Conservation (phyloP, 208 protist genomes). For the Acanthamoeba triangularis region DNA sequence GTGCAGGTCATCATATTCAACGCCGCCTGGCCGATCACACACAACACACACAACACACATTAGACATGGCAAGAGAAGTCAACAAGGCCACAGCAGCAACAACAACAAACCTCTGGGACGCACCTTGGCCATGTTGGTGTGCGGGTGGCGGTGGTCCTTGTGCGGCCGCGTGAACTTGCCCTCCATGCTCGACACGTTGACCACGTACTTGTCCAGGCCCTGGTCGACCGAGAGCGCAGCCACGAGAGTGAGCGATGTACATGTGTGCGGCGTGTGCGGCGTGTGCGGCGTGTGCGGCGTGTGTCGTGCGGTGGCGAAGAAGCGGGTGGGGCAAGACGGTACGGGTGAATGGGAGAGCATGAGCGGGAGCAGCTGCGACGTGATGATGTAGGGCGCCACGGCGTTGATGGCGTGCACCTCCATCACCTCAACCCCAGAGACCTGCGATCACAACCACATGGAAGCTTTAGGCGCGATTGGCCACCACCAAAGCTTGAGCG, state of each 20-base stretch:
- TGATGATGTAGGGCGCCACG: slow-evolving; percentile 40
- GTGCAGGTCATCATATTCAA: slow-evolving; percentile 99
- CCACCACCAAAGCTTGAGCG: background rate
- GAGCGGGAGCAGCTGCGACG: background rate
- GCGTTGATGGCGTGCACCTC: slow-evolving; percentile 42
- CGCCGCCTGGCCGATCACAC: slow-evolving; percentile 86
- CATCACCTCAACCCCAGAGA: slow-evolving; percentile 24
- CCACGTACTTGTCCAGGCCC: slow-evolving; percentile 91
- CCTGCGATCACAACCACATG: background rate
- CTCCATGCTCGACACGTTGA: slow-evolving; percentile 99
- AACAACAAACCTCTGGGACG: too few species aligned
- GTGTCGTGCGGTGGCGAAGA: background rate
- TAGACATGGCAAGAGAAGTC: background rate
- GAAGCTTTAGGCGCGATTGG: background rate
- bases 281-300: background rate
- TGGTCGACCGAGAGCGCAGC: slow-evolving; percentile 90
- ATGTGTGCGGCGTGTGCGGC: too few species aligned
- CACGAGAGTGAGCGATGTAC: slow-evolving; percentile 94
- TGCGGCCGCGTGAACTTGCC: slow-evolving; percentile 92
- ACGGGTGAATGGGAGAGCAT: slow-evolving; percentile 23
- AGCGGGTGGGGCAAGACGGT: background rate
- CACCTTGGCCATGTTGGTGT: slow-evolving; percentile 99
- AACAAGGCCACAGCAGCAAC: too few species aligned
- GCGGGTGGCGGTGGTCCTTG: slow-evolving; percentile 94
- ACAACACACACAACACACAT: background rate